Base-by-base conservation (phyloP, 2,329 filamentous ascomycete genomes). In the Colletotrichum horii region DNA sequence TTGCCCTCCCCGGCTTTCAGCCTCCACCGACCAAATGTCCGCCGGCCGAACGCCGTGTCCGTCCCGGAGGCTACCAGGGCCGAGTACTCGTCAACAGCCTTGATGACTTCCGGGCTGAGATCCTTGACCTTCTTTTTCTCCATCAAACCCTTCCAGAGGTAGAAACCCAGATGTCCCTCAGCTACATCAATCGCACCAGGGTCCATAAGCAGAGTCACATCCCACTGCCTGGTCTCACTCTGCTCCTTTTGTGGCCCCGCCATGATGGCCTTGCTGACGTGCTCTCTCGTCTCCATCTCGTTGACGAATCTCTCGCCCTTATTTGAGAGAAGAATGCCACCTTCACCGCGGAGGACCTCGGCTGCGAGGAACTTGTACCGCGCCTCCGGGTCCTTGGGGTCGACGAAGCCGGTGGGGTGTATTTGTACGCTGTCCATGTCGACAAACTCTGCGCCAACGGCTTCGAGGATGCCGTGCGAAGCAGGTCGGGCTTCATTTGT, bases 331-430 rank as follows among this genome's bases (percentile, higher is more conserved):
- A 93, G 78, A 6, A 93, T 87, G 0, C 91, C 92, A 0, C 92
- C 92, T 78, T 93, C 91, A 0, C 91, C 92, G 5, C 92, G 85
- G 30, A 94, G 84, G 74, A 92, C 85, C 81, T 94, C 92, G 0
- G 92, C 92, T 0, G 91, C 91, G 6, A 93, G 87, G 78, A 93
- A 91, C 81, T 93, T 93, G 64, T 91, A 87, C 38, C 83, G 82
- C 0, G 87, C 85, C 1, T 77, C 78, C 0, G 85, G 82, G 36
- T 87, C 85, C 2, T 85, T 84, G 0, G 88, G 88, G 77, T 93
- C 91, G 8, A 93, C 84, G 79, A 94, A 93, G 0, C 91, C 91
- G 0, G 92, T 93, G 4, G 92, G 92, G 77, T 94, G 92, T 6
- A 93, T 87, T 81, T 94, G 92, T 3, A 94, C 91, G 74, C 85